A percentile compares a stretch with the other conserved stretches of the same genome.
Evolutionary conservation across 1,139 yeast genomes (phyloP).

Genomic region (Blastobotrys niveus): DNA sequence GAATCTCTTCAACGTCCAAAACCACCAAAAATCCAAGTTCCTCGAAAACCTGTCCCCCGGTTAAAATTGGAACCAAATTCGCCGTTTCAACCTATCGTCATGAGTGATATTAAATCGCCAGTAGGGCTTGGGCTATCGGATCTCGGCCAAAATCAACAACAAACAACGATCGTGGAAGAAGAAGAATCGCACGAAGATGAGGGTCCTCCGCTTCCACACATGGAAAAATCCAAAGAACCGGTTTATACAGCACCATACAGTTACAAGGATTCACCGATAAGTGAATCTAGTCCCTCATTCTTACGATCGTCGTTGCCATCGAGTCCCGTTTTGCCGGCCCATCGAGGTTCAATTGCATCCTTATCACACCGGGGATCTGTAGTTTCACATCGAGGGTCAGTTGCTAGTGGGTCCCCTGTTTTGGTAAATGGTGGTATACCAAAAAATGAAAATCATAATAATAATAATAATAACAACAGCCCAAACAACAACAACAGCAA

Average conservation of each 20-base stretch:
- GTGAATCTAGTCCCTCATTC: neutral
- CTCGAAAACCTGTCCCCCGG: conserved; percentile 16
- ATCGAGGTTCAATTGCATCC: too few species aligned
- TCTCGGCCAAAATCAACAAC: neutral
- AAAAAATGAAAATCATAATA: too few species aligned
- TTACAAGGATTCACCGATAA: neutral
- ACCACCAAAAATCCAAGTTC: conserved; percentile 8
- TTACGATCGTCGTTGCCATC: neutral
- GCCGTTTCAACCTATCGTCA: conserved; percentile 12
- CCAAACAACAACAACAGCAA: neutral
- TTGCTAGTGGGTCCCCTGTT: too few species aligned
- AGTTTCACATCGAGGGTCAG: too few species aligned
- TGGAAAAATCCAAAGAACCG: conserved; percentile 1
- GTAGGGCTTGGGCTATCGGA: conserved; percentile 13
- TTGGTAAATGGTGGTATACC: too few species aligned
- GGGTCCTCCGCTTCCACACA: conserved; percentile 9
- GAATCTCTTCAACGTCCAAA: conserved; percentile 7
- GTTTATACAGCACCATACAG: conserved; percentile 8
- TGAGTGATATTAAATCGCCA: conserved; percentile 3
- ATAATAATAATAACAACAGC: neutral
- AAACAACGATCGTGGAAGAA: conserved; percentile 4
- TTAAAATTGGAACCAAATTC: conserved; percentile 16
- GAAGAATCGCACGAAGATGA: conserved; percentile 1
- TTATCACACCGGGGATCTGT: too few species aligned
- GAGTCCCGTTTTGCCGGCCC: neutral